Evolutionary conservation across 2,329 filamentous ascomycete genomes (phyloP), one percentile per base, ranked within the genome.

Genomic region (Fusarium sp.): DNA sequence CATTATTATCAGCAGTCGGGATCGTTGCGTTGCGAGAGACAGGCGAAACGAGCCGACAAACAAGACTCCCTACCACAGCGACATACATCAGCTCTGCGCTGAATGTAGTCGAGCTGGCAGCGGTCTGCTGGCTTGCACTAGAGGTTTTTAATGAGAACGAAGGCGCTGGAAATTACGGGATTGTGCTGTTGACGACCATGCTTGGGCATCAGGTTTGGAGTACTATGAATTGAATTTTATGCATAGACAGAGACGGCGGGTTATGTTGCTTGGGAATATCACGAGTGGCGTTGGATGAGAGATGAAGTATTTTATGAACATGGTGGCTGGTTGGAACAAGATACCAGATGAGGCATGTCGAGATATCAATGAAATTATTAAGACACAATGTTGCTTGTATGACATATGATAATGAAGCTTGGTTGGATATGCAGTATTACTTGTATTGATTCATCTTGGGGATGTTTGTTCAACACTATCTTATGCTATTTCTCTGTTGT

Each of bases 111-210:
- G 81, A 82, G 65, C 61, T 82, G 11, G 76, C 78, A 1, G 77
- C 75, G 19, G 63, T 82, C 4, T 82, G 80, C 64, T 82, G 80
- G 79, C 72, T 81, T 9, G 79, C 70, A 3, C 79, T 77, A 69
- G 73, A 79, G 52, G 73, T 78, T 14, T 82, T 79, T 77, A 75
- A 72, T 41, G 73, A 69, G 6, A 69, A 73, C 11, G 39, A 62
- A 9, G 71, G 77, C 7, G 72, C 78, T 15, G 73, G 66, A 1
- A 68, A 61, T 49, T 79, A 80, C 37, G 80, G 80, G 12, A 48
- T 75, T 4, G 78, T 70, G 7, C 70, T 80, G 27, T 61, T 82
- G 64, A 73, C 66, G 8, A 60, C 70, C 10, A 81, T 82, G 80
- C 63, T 81, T n/a, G 78, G 70, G 3, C 80, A 81, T 44, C 77